These are phyloP conservation scores for Clarkia xantiana DNA, from an alignment of 345 rosid genomes.

Conservation along the genomic window DNA sequence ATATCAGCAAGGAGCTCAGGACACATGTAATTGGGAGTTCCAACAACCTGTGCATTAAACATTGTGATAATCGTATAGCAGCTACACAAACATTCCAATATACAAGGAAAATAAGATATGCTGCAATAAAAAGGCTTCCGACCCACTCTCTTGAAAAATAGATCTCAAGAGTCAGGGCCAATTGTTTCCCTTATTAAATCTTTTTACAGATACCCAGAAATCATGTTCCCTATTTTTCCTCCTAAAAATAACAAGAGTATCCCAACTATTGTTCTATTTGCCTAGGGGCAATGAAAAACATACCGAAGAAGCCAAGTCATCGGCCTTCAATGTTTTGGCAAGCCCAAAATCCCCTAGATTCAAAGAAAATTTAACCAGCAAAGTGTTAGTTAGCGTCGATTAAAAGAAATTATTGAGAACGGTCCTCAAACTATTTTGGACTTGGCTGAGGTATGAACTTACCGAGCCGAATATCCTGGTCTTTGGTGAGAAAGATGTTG, in stretches of 20 bases:
- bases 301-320: constrained; percentile 96
- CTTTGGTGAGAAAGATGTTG: constrained; percentile 92
- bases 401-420: neutral
- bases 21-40: constrained; percentile 99
- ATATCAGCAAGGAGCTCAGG: constrained; percentile 96
- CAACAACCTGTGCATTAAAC: constrained; percentile 61
- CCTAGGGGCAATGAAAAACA: constrained; percentile 9
- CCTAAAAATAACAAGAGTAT: too few relatives aligned
- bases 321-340: constrained; percentile 88
- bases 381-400: neutral
- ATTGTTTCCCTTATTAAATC: too few relatives aligned
- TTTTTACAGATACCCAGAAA: neutral
- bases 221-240: neutral
- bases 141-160: too few relatives aligned
- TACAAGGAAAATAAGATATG: too few relatives aligned
- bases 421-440: neutral
- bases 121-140: too few relatives aligned
- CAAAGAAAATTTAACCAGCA: constrained; percentile 10
- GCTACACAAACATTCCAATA: neutral
- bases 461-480: constrained; percentile 92
- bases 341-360: constrained; percentile 91
- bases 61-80: neutral
- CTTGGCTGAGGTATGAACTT: constrained; percentile 13
- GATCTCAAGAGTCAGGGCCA: too few relatives aligned
- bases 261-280: neutral